Evolutionary conservation across 352 stramenopile genomes (phyloP).

Genomic region (Pythium myriotylum): DNA sequence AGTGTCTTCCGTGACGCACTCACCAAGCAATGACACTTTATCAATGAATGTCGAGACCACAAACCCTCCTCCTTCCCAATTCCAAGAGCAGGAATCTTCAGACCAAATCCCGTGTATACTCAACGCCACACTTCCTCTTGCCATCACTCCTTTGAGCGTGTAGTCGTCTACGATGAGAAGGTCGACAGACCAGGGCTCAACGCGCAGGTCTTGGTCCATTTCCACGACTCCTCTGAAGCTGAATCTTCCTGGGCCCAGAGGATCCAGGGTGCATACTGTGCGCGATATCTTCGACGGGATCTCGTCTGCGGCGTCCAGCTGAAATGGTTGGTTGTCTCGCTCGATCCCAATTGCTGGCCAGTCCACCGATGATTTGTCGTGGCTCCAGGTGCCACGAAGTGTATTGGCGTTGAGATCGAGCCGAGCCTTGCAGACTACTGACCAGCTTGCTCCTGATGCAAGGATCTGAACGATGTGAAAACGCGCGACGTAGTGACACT

Average conservation of each 20-base stretch:
- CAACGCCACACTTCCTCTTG: too few relatives aligned
- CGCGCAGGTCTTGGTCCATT: too few relatives aligned
- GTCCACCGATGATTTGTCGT: not conserved
- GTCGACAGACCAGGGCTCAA: too few relatives aligned
- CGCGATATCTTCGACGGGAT: not conserved
- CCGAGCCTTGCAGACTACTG: constrained; percentile 9
- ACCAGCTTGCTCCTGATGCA: not conserved
- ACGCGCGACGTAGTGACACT: not conserved
- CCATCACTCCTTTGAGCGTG: too few relatives aligned
- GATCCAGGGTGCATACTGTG: not conserved
- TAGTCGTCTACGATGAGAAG: too few relatives aligned
- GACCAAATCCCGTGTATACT: too few relatives aligned
- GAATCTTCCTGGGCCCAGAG: not conserved
- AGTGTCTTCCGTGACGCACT: not conserved
- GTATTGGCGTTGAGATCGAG: constrained; percentile 1
- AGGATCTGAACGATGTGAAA: constrained; percentile 2
- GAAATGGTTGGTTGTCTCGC: not conserved
- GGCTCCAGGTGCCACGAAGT: constrained; percentile 7
- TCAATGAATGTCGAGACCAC: not conserved
- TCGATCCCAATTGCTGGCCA: not conserved
- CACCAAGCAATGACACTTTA: not conserved
- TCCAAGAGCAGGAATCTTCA: not conserved
- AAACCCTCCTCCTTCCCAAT: not conserved
- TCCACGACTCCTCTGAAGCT: not conserved
- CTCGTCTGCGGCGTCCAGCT: not conserved